Evolutionary conservation across 371 early-diverging fungal species (phyloP).

Genomic region (Haplosporangium sp.): DNA sequence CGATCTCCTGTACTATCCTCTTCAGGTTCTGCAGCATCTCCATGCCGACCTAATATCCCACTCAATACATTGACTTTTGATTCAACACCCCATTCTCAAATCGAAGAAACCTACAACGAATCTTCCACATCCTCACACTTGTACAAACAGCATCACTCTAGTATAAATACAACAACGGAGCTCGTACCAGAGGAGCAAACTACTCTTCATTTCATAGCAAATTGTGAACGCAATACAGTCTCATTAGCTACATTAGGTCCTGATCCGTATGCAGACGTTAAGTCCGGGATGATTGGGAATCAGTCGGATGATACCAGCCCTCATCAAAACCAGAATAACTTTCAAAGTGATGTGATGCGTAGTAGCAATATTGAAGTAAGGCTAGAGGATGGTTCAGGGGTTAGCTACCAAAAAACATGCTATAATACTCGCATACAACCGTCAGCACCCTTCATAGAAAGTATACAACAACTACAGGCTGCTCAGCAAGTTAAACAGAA

Average conservation of each 20-base stretch:
- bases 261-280: slow-evolving; percentile 15
- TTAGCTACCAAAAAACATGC: neutral
- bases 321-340: neutral
- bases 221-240: slow-evolving; percentile 4
- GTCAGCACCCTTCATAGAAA: neutral
- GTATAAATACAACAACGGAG: neutral
- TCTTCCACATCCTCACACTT: neutral
- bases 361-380: neutral
- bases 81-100: neutral
- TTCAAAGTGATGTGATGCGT: neutral
- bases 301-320: neutral
- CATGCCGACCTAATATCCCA: neutral
- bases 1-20: neutral
- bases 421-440: neutral
- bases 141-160: neutral
- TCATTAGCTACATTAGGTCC: slow-evolving; percentile 20
- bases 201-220: neutral
- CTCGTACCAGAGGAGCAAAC: neutral
- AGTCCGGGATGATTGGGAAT: slow-evolving; percentile 30
- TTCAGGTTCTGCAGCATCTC: neutral
- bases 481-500: neutral
- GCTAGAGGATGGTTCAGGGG: neutral
- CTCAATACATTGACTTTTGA: neutral
- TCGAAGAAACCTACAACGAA: neutral
- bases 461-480: neutral